Evolutionary conservation across 768 basidiomycete genomes (phyloP).

Genomic region (Wakefieldia striispora): DNA sequence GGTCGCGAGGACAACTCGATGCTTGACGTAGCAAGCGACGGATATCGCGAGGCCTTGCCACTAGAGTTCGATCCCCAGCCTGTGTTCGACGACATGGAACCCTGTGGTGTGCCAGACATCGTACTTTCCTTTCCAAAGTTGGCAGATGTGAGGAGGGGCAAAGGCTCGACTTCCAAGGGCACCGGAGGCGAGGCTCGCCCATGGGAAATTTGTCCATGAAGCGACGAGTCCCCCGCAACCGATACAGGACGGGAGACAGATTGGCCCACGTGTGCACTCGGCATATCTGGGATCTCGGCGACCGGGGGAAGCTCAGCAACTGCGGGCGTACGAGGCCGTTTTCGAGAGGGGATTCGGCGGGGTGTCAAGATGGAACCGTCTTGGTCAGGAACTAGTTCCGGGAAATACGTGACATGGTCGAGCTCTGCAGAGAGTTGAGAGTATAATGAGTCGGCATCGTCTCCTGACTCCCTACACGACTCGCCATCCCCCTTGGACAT

Average conservation of each 20-base stretch:
- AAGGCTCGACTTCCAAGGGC: slow-evolving; percentile 3
- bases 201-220: slow-evolving; percentile 10
- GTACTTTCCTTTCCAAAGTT: slow-evolving; percentile 24
- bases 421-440: slow-evolving; percentile 24
- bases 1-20: slow-evolving; percentile 3
- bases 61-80: slow-evolving; percentile 16
- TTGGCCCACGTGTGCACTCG: background rate
- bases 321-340: background rate
- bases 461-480: background rate
- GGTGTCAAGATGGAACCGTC: background rate
- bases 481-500: background rate
- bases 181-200: slow-evolving; percentile 6
- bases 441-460: slow-evolving; percentile 16
- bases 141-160: slow-evolving; percentile 27
- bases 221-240: slow-evolving; percentile 4
- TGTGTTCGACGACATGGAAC: slow-evolving; percentile 16
- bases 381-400: slow-evolving; percentile 3
- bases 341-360: slow-evolving; percentile 13
- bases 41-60: slow-evolving; percentile 25
- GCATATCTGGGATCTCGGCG: slow-evolving; percentile 13
- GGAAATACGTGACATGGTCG: slow-evolving; percentile 9
- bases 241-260: background rate
- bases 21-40: slow-evolving; percentile 26
- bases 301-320: slow-evolving; percentile 16
- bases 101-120: slow-evolving; percentile 10